Conservation (phyloP, 2,329 filamentous ascomycete genomes). For the Graphilbum fragrans region DNA sequence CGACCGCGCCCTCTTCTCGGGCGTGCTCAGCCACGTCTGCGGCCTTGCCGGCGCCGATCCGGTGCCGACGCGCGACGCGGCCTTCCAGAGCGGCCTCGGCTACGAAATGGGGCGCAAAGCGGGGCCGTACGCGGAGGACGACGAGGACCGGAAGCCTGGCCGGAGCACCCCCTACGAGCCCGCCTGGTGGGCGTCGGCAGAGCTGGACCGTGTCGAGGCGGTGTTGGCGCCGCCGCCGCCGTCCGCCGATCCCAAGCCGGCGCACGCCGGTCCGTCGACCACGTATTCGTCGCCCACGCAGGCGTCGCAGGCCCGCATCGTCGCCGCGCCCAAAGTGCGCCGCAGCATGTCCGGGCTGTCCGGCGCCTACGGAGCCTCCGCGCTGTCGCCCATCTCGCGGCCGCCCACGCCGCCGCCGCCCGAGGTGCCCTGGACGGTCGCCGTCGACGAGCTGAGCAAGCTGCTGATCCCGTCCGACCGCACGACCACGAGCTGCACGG, state of each 20-base stretch:
- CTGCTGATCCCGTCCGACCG: constrained; percentile 67
- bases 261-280: constrained; percentile 44
- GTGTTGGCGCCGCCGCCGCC: constrained; percentile 35
- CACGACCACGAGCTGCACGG: constrained; percentile 61
- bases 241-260: constrained; percentile 37
- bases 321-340: constrained; percentile 53
- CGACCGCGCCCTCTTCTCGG: constrained; percentile 77
- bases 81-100: constrained; percentile 30
- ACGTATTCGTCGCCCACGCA: constrained; percentile 83
- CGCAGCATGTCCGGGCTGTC: constrained; percentile 48
- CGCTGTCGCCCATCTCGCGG: constrained; percentile 18
- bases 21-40: constrained; percentile 79
- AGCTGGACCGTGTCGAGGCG: constrained; percentile 59
- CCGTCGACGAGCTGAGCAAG: constrained; percentile 72
- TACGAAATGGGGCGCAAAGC: constrained; percentile 41
- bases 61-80: constrained; percentile 22
- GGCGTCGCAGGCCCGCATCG: constrained; percentile 72
- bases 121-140: too few relatives aligned
- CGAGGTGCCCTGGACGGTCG: constrained; percentile 74
- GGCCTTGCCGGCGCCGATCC: constrained; percentile 55
- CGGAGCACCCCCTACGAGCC: constrained; percentile 45
- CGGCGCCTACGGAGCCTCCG: constrained; percentile 21
- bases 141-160: background rate
- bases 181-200: constrained; percentile 56
- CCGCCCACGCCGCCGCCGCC: constrained; percentile 58